Evolutionary conservation across 2,329 filamentous ascomycete genomes (phyloP).

Genomic region (Paraphaeosphaeria minitans): DNA sequence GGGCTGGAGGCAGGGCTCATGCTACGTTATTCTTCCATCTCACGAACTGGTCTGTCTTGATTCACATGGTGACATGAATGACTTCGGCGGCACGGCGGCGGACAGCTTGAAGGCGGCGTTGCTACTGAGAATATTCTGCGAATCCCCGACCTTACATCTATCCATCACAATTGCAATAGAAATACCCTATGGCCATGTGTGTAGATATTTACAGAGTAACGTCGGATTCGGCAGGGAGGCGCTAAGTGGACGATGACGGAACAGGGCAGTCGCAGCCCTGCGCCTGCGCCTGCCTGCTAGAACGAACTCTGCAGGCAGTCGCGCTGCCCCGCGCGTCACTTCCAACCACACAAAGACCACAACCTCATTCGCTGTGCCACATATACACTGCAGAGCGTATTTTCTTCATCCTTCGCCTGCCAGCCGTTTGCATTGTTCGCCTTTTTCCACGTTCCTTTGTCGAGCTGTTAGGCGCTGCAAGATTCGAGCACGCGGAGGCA

Average conservation of each 20-base stretch:
- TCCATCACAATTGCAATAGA: background rate
- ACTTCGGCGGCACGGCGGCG: too few relatives aligned
- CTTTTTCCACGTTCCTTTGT: constrained; percentile 7
- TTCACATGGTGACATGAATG: background rate
- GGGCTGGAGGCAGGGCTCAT: background rate
- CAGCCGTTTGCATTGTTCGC: background rate
- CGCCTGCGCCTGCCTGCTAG: background rate
- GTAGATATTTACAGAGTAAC: background rate
- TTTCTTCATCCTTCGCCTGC: too few relatives aligned
- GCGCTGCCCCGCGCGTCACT: background rate
- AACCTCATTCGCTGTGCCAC: constrained; percentile 1
- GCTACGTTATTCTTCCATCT: constrained; percentile 3
- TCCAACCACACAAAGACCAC: background rate
- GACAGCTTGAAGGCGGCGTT: too few relatives aligned
- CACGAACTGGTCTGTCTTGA: background rate
- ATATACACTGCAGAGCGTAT: background rate
- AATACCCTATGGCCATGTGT: too few relatives aligned
- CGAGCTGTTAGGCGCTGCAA: background rate
- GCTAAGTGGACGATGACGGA: constrained; percentile 1
- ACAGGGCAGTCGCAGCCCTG: background rate
- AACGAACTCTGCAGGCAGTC: background rate
- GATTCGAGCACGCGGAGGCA: background rate
- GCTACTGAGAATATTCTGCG: too few relatives aligned
- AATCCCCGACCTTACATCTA: background rate
- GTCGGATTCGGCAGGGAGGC: background rate